Percentiles rank a stretch among this genome's conserved stretches.
Conservation (phyloP, 345 rosid species). For the Raphanus sativus region DNA sequence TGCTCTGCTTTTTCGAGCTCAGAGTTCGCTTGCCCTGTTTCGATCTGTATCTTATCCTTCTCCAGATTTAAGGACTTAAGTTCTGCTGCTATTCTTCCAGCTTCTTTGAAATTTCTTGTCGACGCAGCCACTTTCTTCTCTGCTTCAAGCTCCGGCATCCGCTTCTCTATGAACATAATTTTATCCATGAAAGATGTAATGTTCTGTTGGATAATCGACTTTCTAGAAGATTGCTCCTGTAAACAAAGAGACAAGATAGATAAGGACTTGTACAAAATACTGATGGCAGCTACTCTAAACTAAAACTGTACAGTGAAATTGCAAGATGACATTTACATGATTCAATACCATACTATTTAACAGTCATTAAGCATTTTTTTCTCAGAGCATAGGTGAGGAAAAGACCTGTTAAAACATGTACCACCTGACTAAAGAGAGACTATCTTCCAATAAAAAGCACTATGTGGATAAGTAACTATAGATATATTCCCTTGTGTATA, state of each 20-base stretch:
- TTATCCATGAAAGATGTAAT: slow-evolving; percentile 70
- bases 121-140: slow-evolving; percentile 90
- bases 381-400: neutral
- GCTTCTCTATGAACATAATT: slow-evolving; percentile 66
- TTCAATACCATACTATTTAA: neutral
- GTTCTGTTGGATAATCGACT: slow-evolving; percentile 79
- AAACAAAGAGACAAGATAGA: slow-evolving; percentile 18
- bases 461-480: neutral
- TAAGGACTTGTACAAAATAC: neutral
- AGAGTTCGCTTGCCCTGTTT: slow-evolving; percentile 49
- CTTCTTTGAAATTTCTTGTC: slow-evolving; percentile 91
- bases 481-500: neutral
- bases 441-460: neutral
- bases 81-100: slow-evolving; percentile 87
- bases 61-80: slow-evolving; percentile 73
- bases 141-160: slow-evolving; percentile 80
- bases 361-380: neutral
- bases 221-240: slow-evolving; percentile 73
- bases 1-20: slow-evolving; percentile 61
- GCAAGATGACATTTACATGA: neutral
- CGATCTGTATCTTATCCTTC: slow-evolving; percentile 57
- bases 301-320: neutral
- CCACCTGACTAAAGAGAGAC: neutral
- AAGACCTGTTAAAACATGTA: neutral
- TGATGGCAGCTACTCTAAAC: neutral